Conservation (phyloP, 306 rosid species). For the Fragaria ananassa region DNA sequence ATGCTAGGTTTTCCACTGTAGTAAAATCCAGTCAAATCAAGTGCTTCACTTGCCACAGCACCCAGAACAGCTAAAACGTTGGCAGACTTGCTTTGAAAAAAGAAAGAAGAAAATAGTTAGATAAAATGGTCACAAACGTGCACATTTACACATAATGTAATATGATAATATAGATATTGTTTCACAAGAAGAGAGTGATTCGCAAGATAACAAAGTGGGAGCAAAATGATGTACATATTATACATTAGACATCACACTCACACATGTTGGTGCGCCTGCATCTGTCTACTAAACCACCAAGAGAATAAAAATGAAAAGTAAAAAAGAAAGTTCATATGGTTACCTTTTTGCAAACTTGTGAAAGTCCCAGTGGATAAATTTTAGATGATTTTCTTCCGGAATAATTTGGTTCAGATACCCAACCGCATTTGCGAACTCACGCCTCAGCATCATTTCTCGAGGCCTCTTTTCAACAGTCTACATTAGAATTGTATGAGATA, state of each 20-base stretch:
- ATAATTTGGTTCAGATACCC: slow-evolving; percentile 85
- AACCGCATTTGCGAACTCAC: slow-evolving; percentile 88
- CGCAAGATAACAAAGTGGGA: background rate
- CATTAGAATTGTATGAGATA: slow-evolving; percentile 33
- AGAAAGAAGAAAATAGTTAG: slow-evolving; percentile 38
- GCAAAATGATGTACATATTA: background rate
- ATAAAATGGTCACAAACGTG: background rate
- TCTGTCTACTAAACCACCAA: background rate
- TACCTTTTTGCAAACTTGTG: slow-evolving; percentile 96
- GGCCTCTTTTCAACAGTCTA: slow-evolving; percentile 96
- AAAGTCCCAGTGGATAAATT: slow-evolving; percentile 94
- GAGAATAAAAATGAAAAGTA: background rate
- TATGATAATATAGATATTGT: background rate
- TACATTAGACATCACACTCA: background rate
- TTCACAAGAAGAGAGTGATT: background rate
- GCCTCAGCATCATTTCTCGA: slow-evolving; percentile 99
- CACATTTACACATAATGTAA: background rate
- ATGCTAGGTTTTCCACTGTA: slow-evolving; percentile 73
- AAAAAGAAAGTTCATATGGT: slow-evolving; percentile 6
- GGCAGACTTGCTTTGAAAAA: slow-evolving; percentile 80
- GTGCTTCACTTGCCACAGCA: slow-evolving; percentile 88
- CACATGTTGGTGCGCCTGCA: background rate
- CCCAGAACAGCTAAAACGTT: slow-evolving; percentile 91
- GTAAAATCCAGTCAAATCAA: slow-evolving; percentile 85
- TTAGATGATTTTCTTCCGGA: slow-evolving; percentile 69